Base-by-base conservation (phyloP, 176 grass and related monocot genomes). In the Aegilops bicornis region DNA sequence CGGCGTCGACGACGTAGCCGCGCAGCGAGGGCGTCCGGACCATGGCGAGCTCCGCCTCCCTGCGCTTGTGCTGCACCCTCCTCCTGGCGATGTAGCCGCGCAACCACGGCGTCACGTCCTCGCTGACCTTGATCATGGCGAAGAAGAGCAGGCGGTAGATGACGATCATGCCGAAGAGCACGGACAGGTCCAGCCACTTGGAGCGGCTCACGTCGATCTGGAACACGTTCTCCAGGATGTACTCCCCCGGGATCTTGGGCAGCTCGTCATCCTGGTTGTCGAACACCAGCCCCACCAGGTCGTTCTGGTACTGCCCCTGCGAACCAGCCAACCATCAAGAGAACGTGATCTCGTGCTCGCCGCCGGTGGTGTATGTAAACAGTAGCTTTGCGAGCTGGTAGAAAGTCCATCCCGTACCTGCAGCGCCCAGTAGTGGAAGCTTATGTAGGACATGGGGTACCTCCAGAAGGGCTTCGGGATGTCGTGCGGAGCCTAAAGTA, bases 401-500 rank as follows among this genome's bases (percentile, higher is more conserved):
- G 50, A 54, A 2, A 54, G 2, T 54, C 48, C 0, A 7, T 2
- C 50, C 50, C 54, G 54, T 87, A 99, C 97, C 97, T 99, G 97
- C 48, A 99, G 61, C 13, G 97, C 90, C 97, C 97, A 99, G 89
- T 73, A 99, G 87, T 99, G 92, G 77, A 99, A 99, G 82, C 97
- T 99, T 87, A 99, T 91, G 58, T 94, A 99, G n/a, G 97, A 94
- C 97, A 96, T 99, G 14, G 97, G 97, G 87, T 99, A 99, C 69
- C 97, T 87, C 97, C 97, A 99, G 79, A 99, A 99, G 14, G 87
- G 86, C 82, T 99, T 99, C 35, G 97, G 97, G 85, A 99, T 99
- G 68, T 99, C 97, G 47, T 99, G 90, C 15, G 97, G 45, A 99
- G 94, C 65, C 97, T 89, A 62, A 99, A 99, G 86, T 89, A 99